Percentiles rank a stretch among this genome's conserved stretches.
phyloP scores from a whole-genome alignment of 768 basidiomycete species.

The Podaxis carcinomalis region DNA sequence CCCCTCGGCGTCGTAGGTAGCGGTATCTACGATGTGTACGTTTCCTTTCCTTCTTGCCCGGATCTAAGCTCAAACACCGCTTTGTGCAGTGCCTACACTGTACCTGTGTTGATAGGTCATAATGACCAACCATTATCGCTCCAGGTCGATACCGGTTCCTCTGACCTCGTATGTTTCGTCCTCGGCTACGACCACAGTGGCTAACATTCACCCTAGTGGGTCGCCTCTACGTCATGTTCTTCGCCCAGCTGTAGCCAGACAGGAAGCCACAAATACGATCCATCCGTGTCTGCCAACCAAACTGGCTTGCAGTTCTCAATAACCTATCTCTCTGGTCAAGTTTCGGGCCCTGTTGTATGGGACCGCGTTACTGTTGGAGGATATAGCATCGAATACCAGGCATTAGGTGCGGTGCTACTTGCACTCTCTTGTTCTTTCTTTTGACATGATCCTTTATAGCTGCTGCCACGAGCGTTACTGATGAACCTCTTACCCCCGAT shows the following conservation, averaged over 20 bases:
- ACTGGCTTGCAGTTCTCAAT: constrained; percentile 47
- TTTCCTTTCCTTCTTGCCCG: constrained; percentile 14
- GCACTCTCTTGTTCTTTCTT: not conserved
- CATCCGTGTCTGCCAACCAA: constrained; percentile 33
- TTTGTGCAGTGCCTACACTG: constrained; percentile 55
- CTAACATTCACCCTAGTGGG: constrained; percentile 35
- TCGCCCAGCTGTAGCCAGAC: constrained; percentile 46
- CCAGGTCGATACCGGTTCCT: constrained; percentile 80
- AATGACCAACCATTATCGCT: constrained; percentile 49
- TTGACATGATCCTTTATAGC: constrained; percentile 30
- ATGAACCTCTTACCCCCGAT: constrained; percentile 51
- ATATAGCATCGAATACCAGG: constrained; percentile 62
- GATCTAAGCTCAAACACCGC: constrained; percentile 1
- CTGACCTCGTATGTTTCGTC: constrained; percentile 59
- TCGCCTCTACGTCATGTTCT: constrained; percentile 63
- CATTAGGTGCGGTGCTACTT: constrained; percentile 47
- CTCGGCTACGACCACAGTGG: constrained; percentile 28
- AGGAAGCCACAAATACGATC: constrained; percentile 50
- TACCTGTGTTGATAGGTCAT: constrained; percentile 53
- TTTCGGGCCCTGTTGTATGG: constrained; percentile 65
- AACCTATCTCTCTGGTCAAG: constrained; percentile 55
- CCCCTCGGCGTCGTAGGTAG: constrained; percentile 51
- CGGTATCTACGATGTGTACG: constrained; percentile 58
- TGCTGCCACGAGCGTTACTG: constrained; percentile 48
- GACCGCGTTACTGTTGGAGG: constrained; percentile 60